phyloP scores from a whole-genome alignment of 2,329 filamentous ascomycete genomes.

The Apiospora phragmitis region DNA sequence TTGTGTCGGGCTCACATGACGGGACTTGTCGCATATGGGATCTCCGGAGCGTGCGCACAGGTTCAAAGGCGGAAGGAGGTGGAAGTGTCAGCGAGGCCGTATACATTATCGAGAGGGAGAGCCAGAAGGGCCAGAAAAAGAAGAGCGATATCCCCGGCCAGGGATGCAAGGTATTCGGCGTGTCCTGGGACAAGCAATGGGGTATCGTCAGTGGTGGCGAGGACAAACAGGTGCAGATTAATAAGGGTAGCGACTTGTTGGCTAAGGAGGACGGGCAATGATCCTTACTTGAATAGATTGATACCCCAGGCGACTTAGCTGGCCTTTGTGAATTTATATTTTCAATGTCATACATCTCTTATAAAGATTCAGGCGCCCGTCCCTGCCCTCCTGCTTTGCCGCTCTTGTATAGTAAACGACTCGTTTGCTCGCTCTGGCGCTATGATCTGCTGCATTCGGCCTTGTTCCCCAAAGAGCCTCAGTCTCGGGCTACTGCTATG shows the following conservation, averaged over 20 bases:
- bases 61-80: slow-evolving; percentile 60
- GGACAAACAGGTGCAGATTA: slow-evolving; percentile 93
- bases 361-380: background rate
- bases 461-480: background rate
- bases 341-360: background rate
- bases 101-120: slow-evolving; percentile 75
- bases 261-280: slow-evolving; percentile 11
- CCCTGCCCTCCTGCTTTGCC: background rate
- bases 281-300: slow-evolving; percentile 6
- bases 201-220: slow-evolving; percentile 92
- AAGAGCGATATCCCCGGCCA: slow-evolving; percentile 68
- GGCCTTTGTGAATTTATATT: background rate
- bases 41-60: slow-evolving; percentile 68
- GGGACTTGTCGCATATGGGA: slow-evolving; percentile 95
- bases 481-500: background rate
- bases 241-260: slow-evolving; percentile 60
- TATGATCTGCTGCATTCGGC: background rate
- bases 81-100: slow-evolving; percentile 71
- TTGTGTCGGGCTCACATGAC: slow-evolving; percentile 89
- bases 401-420: background rate
- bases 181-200: slow-evolving; percentile 81
- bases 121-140: slow-evolving; percentile 59
- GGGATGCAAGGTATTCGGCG: slow-evolving; percentile 85
- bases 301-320: slow-evolving; percentile 1
- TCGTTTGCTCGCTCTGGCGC: background rate